These are phyloP conservation scores for Zygotorulaspora chibaensis DNA, from an alignment of 805 yeast species.

Conservation along the genomic window DNA sequence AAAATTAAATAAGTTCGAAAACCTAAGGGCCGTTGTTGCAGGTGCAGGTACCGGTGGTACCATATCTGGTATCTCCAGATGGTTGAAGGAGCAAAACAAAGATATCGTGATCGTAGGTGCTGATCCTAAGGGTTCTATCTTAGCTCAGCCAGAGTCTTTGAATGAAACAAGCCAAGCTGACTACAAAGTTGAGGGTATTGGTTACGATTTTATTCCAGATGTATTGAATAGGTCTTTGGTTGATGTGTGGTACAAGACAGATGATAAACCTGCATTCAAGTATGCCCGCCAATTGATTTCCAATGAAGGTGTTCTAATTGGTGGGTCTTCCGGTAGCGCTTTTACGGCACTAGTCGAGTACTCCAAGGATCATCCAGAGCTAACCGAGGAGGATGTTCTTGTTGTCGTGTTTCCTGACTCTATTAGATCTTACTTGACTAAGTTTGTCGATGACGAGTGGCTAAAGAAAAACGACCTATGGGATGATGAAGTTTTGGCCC, in stretches of 20 bases:
- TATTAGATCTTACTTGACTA: slow-evolving; percentile 78
- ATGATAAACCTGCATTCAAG: slow-evolving; percentile 72
- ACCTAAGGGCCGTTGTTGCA: slow-evolving; percentile 70
- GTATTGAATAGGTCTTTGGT: slow-evolving; percentile 63
- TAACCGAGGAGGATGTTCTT: slow-evolving; percentile 67
- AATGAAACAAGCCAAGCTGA: slow-evolving; percentile 50
- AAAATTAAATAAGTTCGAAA: slow-evolving; percentile 40
- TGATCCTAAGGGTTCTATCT: slow-evolving; percentile 82
- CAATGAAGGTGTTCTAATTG: slow-evolving; percentile 83
- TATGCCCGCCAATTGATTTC: slow-evolving; percentile 77
- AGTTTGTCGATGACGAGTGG: slow-evolving; percentile 91
- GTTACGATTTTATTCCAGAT: slow-evolving; percentile 83
- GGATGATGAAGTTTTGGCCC: slow-evolving; percentile 45
- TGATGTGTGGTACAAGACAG: slow-evolving; percentile 82
- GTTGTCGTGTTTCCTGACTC: slow-evolving; percentile 86
- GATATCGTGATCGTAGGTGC: slow-evolving; percentile 67
- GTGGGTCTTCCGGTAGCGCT: slow-evolving; percentile 88
- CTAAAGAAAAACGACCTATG: slow-evolving; percentile 73
- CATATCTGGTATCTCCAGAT: slow-evolving; percentile 73
- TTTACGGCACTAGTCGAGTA: slow-evolving; percentile 72
- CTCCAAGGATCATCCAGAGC: slow-evolving; percentile 52
- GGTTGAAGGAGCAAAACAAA: slow-evolving; percentile 66
- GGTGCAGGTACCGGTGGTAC: slow-evolving; percentile 97
- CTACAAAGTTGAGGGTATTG: slow-evolving; percentile 86
- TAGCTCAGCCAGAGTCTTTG: slow-evolving; percentile 72